Percentiles rank a stretch among this genome's conserved stretches.
Evolutionary conservation across 768 basidiomycete species (phyloP).

Genomic region (Leucocoprinus leucothites): DNA sequence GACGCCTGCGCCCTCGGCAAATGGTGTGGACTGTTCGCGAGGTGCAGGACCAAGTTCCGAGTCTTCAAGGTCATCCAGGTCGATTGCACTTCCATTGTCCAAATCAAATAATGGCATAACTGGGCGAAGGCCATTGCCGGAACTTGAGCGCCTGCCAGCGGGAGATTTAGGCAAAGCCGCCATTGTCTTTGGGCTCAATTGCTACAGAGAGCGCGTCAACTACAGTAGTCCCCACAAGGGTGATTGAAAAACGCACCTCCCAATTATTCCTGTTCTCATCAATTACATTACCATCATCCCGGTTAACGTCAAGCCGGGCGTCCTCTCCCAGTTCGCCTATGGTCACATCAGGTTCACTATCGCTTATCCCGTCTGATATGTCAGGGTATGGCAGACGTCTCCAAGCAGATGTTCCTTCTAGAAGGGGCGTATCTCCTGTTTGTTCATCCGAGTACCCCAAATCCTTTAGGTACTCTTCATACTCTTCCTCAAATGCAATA

Average conservation of each 20-base stretch:
- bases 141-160: conserved; percentile 79
- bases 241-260: conserved; percentile 63
- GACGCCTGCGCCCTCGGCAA: conserved; percentile 77
- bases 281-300: conserved; percentile 58
- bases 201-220: conserved; percentile 42
- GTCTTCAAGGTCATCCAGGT: conserved; percentile 73
- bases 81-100: conserved; percentile 73
- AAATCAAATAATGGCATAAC: conserved; percentile 66
- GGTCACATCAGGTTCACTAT: conserved; percentile 89
- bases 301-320: conserved; percentile 56
- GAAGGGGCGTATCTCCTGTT: conserved; percentile 15
- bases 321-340: conserved; percentile 89
- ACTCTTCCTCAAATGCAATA: conserved; percentile 94
- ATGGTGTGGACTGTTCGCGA: conserved; percentile 69
- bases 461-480: conserved; percentile 93
- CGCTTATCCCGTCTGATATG: conserved; percentile 86
- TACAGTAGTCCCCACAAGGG: conserved; percentile 6
- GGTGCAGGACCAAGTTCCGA: conserved; percentile 73
- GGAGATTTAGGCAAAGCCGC: conserved; percentile 91
- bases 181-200: conserved; percentile 96
- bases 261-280: conserved; percentile 92
- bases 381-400: conserved; percentile 75
- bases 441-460: conserved; percentile 69
- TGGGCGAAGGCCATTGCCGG: conserved; percentile 81
- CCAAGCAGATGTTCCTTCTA: conserved; percentile 65